phyloP scores from a whole-genome alignment of 2,329 filamentous ascomycete genomes.

The Cryphonectria radicalis region DNA sequence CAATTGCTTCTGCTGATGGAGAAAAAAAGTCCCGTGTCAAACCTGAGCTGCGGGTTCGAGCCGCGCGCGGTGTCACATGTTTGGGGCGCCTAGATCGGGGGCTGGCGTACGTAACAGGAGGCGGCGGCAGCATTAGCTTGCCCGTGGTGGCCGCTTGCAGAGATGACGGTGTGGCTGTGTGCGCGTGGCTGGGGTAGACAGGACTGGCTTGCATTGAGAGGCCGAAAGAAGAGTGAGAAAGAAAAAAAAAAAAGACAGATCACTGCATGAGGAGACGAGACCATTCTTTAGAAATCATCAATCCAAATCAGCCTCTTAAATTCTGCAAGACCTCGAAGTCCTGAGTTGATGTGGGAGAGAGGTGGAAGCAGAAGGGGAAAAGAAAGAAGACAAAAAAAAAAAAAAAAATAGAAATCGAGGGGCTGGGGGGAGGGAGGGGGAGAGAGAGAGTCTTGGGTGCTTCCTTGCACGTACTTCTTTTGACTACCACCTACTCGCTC shows the following conservation, averaged over 20 bases:
- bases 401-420: neutral
- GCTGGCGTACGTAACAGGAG: neutral
- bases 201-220: neutral
- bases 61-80: constrained; percentile 12
- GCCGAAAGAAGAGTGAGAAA: neutral
- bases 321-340: neutral
- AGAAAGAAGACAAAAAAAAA: neutral
- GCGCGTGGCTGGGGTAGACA: neutral
- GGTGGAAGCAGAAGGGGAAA: neutral
- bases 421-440: neutral
- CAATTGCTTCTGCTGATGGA: neutral
- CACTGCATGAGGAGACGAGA: neutral
- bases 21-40: neutral
- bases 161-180: neutral
- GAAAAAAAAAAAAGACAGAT: neutral
- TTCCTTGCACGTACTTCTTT: neutral
- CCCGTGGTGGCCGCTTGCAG: neutral
- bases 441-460: neutral
- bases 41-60: neutral
- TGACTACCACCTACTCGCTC: neutral
- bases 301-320: too few species aligned
- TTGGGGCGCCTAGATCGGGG: neutral
- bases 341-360: neutral
- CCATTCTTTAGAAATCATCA: neutral
- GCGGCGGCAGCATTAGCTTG: neutral